A percentile compares a stretch with the other conserved stretches of the same genome.
phyloP scores from a whole-genome alignment of 163 green algal species.

The Volvox carteri region DNA sequence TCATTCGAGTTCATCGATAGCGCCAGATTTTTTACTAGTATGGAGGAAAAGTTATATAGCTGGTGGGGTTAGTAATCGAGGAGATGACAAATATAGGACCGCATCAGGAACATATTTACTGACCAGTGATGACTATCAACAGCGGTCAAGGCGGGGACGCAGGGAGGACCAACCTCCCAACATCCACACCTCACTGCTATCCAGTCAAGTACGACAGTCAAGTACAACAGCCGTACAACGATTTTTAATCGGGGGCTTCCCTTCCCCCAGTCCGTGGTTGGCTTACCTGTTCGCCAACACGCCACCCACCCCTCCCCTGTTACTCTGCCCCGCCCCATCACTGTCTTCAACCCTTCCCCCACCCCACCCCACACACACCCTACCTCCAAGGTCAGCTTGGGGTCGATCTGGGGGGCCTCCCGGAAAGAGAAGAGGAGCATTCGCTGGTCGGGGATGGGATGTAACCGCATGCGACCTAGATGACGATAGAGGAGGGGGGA shows the following conservation, averaged over 20 bases:
- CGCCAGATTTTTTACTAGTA: neutral
- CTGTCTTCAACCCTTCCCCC: neutral
- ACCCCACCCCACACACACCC: neutral
- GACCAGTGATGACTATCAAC: too few species aligned
- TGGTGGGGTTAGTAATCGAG: neutral
- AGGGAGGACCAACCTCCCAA: too few species aligned
- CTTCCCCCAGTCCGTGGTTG: too few species aligned
- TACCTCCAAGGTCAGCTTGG: constrained; percentile 48
- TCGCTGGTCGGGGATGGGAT: constrained; percentile 56
- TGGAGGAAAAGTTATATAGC: neutral
- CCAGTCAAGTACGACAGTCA: too few species aligned
- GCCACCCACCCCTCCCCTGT: neutral
- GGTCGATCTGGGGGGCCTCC: constrained; percentile 42
- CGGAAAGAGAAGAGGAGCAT: constrained; percentile 52
- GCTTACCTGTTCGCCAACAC: too few species aligned
- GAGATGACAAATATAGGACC: too few species aligned
- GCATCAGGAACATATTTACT: too few species aligned
- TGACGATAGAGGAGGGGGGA: neutral
- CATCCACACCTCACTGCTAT: too few species aligned
- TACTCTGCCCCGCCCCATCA: neutral
- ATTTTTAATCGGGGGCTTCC: too few species aligned
- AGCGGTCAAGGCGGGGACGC: too few species aligned
- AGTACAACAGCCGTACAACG: too few species aligned
- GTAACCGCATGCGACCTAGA: constrained; percentile 42
- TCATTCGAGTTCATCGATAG: neutral